Base-by-base conservation (phyloP, 176 grass and related monocot genomes). In the Elaeis guineensis region DNA sequence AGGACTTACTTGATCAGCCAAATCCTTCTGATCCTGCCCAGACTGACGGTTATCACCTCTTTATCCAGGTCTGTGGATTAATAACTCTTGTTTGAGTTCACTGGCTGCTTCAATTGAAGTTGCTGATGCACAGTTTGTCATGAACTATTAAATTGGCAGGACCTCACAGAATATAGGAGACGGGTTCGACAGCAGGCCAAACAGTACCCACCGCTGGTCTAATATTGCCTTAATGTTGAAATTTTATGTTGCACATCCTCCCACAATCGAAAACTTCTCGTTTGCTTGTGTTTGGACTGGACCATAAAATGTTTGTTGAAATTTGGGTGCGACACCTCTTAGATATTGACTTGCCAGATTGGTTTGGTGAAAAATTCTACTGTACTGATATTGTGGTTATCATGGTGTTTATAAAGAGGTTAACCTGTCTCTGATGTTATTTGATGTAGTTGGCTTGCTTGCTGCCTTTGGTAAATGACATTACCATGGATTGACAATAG, bases 1-100 rank as follows among this genome's bases (percentile, higher is more conserved):
- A 65, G 49, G 63, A 65, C 16, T 52, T 65, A 18, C 35, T 65
- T 16, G 63, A 65, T 52, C 63, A 65, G 48, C 63, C 63, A 17
- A 65, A 65, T 65, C 63, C 63, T 25, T 21, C 48, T 52, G 48
- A 52, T 52, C 48, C 63, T 52, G 63, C 63, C 9, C 63, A 65
- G 49, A 52, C 63, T n/a, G 63, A 65, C 7, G 63, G 63, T 15
- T 65, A 25, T 26, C 63, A 52, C n/a, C 63, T 65, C 1, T 65
- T 65, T 24, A 52, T 65, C 63, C 63, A 65, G 63, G 63, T 65
- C 17, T 2, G 19, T 16, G 35, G 35, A 14, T 12, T 44, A 14
- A 12, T 14, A 0, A 44, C 48, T 65, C 21, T 59, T 16, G 26
- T 18, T 22, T 16, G 14, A 9, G 16, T 6, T 25, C 24, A 2